These are phyloP conservation scores for Peziza echinospora DNA, from an alignment of 495 filamentous ascomycete genomes.

Conservation along the genomic window DNA sequence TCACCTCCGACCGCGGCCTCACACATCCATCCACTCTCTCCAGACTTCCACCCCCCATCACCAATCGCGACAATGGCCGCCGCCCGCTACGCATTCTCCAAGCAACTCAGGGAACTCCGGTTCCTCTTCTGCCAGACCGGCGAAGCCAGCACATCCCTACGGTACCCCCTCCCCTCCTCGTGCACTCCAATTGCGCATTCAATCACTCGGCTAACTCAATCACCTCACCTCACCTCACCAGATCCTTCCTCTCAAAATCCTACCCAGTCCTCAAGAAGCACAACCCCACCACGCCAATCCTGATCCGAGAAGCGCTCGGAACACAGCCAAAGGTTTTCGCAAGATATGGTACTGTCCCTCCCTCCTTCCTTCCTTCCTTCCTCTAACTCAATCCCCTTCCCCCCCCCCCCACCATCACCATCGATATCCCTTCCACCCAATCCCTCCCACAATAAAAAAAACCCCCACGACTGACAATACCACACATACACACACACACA, in stretches of 20 bases:
- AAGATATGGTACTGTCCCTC: constrained; percentile 52
- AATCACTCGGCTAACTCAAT: constrained; percentile 2
- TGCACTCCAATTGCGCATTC: too few species aligned
- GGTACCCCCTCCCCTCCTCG: constrained; percentile 30
- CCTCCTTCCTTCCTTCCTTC: too few species aligned
- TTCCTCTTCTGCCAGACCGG: constrained; percentile 91
- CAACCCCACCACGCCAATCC: constrained; percentile 83
- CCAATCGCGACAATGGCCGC: constrained; percentile 50
- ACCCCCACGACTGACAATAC: background rate
- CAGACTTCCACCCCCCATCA: background rate
- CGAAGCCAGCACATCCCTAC: constrained; percentile 63
- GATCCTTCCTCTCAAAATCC: constrained; percentile 70
- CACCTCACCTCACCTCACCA: constrained; percentile 22
- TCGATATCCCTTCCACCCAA: too few species aligned
- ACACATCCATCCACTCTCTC: background rate
- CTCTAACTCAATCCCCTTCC: too few species aligned
- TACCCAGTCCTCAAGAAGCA: constrained; percentile 99
- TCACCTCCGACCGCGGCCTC: too few species aligned
- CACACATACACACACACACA: too few species aligned
- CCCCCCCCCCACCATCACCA: too few species aligned
- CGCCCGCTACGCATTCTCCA: constrained; percentile 73
- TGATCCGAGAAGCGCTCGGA: constrained; percentile 74
- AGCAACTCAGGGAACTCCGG: constrained; percentile 77
- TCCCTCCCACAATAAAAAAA: too few species aligned
- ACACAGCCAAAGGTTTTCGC: constrained; percentile 71